Conservation (phyloP, 495 filamentous ascomycete species). For the Clohesyomyces aquaticus region DNA sequence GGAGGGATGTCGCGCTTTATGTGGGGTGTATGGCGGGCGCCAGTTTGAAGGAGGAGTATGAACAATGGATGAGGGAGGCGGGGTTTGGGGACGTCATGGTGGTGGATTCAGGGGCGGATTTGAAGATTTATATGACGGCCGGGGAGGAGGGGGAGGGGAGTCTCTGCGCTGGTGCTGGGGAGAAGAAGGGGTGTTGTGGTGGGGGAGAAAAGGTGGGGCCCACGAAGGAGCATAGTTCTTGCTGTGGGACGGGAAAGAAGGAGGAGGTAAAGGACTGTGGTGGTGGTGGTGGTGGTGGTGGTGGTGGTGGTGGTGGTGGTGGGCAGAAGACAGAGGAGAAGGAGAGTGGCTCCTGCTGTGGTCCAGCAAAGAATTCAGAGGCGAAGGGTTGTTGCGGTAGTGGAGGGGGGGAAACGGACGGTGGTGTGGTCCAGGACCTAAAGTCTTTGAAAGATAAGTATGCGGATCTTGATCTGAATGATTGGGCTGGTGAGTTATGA, state of each 20-base stretch:
- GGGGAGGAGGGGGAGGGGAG: slow-evolving; percentile 12
- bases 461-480: slow-evolving; percentile 52
- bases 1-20: slow-evolving; percentile 56
- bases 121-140: slow-evolving; percentile 61
- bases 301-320: neutral
- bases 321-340: neutral
- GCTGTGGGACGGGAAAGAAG: slow-evolving; percentile 29
- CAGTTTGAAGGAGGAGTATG: slow-evolving; percentile 58
- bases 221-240: too few relatives aligned
- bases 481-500: slow-evolving; percentile 55
- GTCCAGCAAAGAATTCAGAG: neutral
- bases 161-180: neutral
- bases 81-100: slow-evolving; percentile 62
- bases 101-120: slow-evolving; percentile 57
- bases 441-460: slow-evolving; percentile 21
- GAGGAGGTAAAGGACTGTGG: slow-evolving; percentile 1
- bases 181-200: neutral
- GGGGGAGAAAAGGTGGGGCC: neutral
- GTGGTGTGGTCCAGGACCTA: slow-evolving; percentile 4
- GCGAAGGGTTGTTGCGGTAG: neutral
- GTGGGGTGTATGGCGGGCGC: slow-evolving; percentile 67
- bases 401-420: slow-evolving; percentile 6
- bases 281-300: neutral
- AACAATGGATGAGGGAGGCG: slow-evolving; percentile 56
- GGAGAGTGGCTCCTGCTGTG: neutral